Evolutionary conservation across 148 eudicot genomes (phyloP).

Genomic region (Amaranthus hypochondriacus): DNA sequence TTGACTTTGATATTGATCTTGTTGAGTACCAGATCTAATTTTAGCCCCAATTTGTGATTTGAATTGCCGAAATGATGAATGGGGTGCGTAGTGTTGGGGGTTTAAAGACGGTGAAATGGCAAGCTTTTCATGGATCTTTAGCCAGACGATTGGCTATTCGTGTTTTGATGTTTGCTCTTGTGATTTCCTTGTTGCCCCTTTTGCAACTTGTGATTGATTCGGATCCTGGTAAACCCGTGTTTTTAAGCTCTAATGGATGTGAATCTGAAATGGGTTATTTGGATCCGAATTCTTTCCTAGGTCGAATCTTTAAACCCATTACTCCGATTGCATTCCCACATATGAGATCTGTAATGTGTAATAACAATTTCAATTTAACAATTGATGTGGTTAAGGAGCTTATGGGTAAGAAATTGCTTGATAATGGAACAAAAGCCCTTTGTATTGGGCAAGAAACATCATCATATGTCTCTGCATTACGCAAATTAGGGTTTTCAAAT

Average conservation of each 20-base stretch:
- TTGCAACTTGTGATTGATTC: constrained; percentile 49
- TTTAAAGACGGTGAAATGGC: constrained; percentile 61
- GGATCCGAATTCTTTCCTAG: constrained; percentile 25
- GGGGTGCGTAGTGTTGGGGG: constrained; percentile 30
- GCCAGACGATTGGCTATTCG: constrained; percentile 48
- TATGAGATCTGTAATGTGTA: constrained; percentile 26
- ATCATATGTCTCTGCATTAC: constrained; percentile 38
- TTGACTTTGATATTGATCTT: constrained; percentile 8
- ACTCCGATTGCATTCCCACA: constrained; percentile 28
- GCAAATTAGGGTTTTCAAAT: constrained; percentile 46
- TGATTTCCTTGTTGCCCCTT: constrained; percentile 45
- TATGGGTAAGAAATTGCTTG: constrained; percentile 50
- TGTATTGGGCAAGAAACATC: constrained; percentile 69
- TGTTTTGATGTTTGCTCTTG: constrained; percentile 41
- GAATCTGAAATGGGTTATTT: constrained; percentile 29
- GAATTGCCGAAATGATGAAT: constrained; percentile 10
- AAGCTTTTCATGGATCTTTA: constrained; percentile 57
- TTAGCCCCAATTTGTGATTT: neutral
- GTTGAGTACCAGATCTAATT: neutral
- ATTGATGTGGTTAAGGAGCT: constrained; percentile 54
- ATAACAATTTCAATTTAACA: constrained; percentile 44
- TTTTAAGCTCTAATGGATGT: constrained; percentile 35
- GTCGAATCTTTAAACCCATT: constrained; percentile 35
- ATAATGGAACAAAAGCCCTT: constrained; percentile 44
- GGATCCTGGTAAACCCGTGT: constrained; percentile 29